Conservation (phyloP, 163 green algal genomes). For the Chlamydomonas reinhardtii region DNA sequence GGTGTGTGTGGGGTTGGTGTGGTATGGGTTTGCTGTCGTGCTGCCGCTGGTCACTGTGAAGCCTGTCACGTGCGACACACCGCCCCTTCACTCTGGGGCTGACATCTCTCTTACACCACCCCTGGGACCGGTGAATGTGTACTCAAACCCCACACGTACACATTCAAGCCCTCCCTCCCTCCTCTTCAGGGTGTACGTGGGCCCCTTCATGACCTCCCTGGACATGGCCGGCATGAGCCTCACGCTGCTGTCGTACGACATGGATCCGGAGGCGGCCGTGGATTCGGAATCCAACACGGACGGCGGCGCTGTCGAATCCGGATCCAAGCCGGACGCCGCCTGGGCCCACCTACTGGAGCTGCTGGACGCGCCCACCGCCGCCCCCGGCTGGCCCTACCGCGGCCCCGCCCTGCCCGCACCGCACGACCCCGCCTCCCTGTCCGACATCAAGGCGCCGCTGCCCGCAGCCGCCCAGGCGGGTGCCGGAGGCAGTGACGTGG, state of each 20-base stretch:
- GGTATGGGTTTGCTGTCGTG: too few species aligned
- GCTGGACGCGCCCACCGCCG: conserved; percentile 74
- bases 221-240: conserved; percentile 89
- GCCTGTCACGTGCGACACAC: too few species aligned
- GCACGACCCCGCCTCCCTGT: neutral
- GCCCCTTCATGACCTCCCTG: conserved; percentile 85
- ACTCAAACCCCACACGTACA: too few species aligned
- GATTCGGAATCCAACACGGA: too few species aligned
- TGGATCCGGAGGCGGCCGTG: neutral
- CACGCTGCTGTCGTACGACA: conserved; percentile 70
- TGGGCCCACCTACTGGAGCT: conserved; percentile 58
- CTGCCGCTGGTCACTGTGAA: too few species aligned
- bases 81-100: too few species aligned
- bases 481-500: neutral
- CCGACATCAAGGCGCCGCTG: conserved; percentile 18
- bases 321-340: neutral
- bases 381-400: conserved; percentile 53
- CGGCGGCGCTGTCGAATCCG: too few species aligned
- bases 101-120: too few species aligned
- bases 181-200: conserved; percentile 72
- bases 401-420: neutral
- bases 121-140: too few species aligned
- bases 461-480: neutral
- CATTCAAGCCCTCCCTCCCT: too few species aligned
- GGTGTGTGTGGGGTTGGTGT: too few species aligned